These are phyloP conservation scores for Eucalyptus caleyi DNA, from an alignment of 345 rosid genomes.

Conservation along the genomic window DNA sequence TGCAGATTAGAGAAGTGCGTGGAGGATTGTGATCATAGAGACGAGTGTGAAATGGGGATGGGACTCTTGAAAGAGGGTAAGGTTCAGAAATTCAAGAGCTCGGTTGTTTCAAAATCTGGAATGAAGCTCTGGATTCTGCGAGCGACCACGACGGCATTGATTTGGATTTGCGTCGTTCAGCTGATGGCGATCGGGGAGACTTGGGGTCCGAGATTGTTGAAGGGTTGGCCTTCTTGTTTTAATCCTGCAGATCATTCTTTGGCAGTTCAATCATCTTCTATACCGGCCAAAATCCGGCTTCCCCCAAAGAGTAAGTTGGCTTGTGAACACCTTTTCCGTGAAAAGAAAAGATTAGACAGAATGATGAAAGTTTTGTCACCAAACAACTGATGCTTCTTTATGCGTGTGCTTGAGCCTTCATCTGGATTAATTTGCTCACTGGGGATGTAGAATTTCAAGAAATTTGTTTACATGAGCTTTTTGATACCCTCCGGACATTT, in stretches of 20 bases:
- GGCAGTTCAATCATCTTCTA: conserved; percentile 17
- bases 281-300: conserved; percentile 37
- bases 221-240: conserved; percentile 88
- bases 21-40: conserved; percentile 22
- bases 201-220: conserved; percentile 81
- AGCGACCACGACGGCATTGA: conserved; percentile 40
- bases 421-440: not conserved
- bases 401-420: not conserved
- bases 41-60: conserved; percentile 38
- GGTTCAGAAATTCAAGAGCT: conserved; percentile 36
- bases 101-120: conserved; percentile 52
- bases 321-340: not conserved
- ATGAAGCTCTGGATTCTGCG: conserved; percentile 70
- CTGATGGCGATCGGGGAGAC: conserved; percentile 64
- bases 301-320: conserved; percentile 74
- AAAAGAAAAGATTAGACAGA: not conserved
- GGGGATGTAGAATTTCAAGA: not conserved
- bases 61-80: conserved; percentile 44
- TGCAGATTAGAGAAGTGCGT: conserved; percentile 7
- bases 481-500: not conserved
- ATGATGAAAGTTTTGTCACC: not conserved
- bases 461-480: not conserved
- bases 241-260: conserved; percentile 23
- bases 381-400: not conserved
- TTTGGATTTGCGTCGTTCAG: conserved; percentile 79